A percentile compares a stretch with the other conserved stretches of the same genome.
Evolutionary conservation across 768 basidiomycete species (phyloP).

Genomic region (Tylopilus sp.): DNA sequence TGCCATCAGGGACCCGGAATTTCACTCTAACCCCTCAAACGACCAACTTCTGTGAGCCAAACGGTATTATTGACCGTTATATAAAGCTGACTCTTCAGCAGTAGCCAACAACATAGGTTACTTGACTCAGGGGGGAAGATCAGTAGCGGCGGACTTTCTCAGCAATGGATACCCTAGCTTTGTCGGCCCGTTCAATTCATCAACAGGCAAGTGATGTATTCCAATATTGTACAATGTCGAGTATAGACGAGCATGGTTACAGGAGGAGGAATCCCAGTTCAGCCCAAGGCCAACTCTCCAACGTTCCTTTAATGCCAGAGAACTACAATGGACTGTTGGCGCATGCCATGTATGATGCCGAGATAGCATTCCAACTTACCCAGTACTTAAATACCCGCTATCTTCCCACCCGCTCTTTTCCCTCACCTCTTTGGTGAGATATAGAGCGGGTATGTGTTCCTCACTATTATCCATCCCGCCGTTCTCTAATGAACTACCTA

Average conservation of each 20-base stretch:
- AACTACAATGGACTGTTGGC: background rate
- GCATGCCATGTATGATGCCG: too few relatives aligned
- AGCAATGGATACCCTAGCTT: background rate
- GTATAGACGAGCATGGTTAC: background rate
- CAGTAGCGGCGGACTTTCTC: background rate
- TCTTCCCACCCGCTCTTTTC: too few relatives aligned
- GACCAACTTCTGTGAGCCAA: background rate
- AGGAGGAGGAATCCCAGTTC: background rate
- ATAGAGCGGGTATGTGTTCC: too few relatives aligned
- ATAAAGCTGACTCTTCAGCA: background rate
- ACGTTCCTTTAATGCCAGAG: background rate
- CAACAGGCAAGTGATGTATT: background rate
- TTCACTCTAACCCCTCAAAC: background rate
- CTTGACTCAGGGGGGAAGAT: background rate
- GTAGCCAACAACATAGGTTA: background rate
- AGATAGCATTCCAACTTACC: too few relatives aligned
- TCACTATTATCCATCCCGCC: too few relatives aligned
- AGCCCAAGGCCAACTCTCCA: background rate
- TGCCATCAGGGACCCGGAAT: too few relatives aligned
- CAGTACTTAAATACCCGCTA: too few relatives aligned
- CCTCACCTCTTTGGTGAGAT: too few relatives aligned
- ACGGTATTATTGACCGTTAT: background rate
- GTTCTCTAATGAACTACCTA: too few relatives aligned
- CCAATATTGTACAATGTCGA: background rate
- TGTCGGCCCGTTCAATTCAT: background rate